Conservation (phyloP, 139 green algal species). For the Coccomyxa sp. region DNA sequence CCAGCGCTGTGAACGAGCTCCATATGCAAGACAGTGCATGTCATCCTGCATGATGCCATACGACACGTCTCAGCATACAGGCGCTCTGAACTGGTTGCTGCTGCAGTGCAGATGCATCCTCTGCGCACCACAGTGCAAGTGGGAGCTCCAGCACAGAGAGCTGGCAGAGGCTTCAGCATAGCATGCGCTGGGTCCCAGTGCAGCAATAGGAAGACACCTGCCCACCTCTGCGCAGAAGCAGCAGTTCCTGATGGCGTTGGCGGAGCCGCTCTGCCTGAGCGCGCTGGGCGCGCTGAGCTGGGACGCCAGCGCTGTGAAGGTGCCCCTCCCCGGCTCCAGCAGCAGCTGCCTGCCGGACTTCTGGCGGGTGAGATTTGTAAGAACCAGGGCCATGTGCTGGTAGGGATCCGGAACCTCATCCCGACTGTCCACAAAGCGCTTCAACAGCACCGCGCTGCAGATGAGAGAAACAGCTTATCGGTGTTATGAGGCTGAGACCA, state of each 20-base stretch:
- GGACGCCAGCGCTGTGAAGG: conserved; percentile 48
- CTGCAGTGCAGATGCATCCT: no score
- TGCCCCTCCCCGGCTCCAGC: conserved; percentile 61
- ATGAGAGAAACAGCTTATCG: not conserved
- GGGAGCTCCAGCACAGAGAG: not conserved
- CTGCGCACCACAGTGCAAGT: not conserved
- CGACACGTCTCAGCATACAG: not conserved
- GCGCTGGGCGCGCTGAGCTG: conserved; percentile 37
- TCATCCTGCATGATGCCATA: not conserved
- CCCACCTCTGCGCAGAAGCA: conserved; percentile 48
- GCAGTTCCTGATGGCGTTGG: conserved; percentile 51
- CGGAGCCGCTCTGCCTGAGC: conserved; percentile 40
- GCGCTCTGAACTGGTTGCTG: no score
- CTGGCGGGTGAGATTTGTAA: conserved; percentile 69
- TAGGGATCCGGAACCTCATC: conserved; percentile 32
- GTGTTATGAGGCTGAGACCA: not conserved
- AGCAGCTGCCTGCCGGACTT: conserved; percentile 47
- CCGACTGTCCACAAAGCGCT: conserved; percentile 42
- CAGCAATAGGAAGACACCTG: not conserved
- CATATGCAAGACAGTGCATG: no score
- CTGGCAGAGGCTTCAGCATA: not conserved
- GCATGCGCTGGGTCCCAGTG: not conserved
- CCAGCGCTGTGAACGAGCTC: no score
- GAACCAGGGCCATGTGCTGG: conserved; percentile 63
- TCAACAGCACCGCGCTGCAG: conserved; percentile 54